Base-by-base conservation (phyloP, 2,329 filamentous ascomycete species). In the Trematosphaeria pertusa region DNA sequence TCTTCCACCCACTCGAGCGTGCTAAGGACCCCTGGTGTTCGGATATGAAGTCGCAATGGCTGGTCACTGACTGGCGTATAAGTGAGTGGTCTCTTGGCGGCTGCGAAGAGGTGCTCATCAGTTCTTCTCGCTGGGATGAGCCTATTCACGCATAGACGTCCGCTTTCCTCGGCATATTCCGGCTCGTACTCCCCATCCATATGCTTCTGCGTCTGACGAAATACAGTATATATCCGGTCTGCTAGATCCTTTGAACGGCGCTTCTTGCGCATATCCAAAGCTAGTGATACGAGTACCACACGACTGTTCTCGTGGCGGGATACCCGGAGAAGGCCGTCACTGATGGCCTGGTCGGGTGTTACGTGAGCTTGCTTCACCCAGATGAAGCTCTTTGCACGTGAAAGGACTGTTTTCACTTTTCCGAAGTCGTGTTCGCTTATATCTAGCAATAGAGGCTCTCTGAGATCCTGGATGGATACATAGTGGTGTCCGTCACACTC, bases 21-120 rank as follows among this genome's bases (percentile, higher is more conserved):
- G 19, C 46, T 42, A 2, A 53, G 43, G 11, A 50, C 10, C 2
- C 50, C 50, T 15, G 40, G 32, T 4, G 36, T 30, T 7, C 33
- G 4, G 17, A 43, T 43, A 5, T 8, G 4, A 4, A 43, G 26
- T 4, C 24, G 12, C 26, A 42, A 9, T 12, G 20, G 22, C 14
- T 42, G 38, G n/a, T 28, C 30, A 10, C 14, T 20, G 7, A 34
- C 26, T 12, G 17, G 17, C 10, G 12, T 8, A 15, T 36, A 33
- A 5, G 36, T 4, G 6, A 43, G 15, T 8, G 40, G 40, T 9
- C 15, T 15, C 18, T 30, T 21, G 9, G 41, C 34, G 7, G 12
- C n/a, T 7, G 7, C n/a, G 15, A 37, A 46, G 5, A 46, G 12
- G 15, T 46, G 37, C 18, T 46, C 35, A 15, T 46, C 28, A 5